These are phyloP conservation scores for Phialophora chinensis DNA, from an alignment of 2,329 filamentous ascomycete genomes.

Conservation along the genomic window DNA sequence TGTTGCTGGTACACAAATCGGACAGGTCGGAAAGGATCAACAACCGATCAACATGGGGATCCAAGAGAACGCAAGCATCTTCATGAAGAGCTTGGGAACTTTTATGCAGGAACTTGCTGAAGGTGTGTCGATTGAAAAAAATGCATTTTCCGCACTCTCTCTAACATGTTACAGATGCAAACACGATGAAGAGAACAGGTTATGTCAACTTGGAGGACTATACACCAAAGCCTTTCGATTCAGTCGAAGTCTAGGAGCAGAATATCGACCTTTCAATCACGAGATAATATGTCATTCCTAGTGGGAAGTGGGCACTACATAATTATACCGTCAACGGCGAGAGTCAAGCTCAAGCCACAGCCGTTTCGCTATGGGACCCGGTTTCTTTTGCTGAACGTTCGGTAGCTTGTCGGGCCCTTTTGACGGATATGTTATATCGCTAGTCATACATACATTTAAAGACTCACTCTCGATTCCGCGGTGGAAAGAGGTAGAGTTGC, in stretches of 20 bases:
- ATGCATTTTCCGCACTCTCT: not conserved
- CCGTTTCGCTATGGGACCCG: too few species aligned
- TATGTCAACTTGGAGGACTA: slow-evolving; percentile 11
- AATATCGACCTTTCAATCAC: not conserved
- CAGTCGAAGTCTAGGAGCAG: slow-evolving; percentile 3
- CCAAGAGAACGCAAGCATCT: slow-evolving; percentile 10
- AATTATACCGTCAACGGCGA: too few species aligned
- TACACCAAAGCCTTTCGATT: slow-evolving; percentile 6
- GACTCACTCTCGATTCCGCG: too few species aligned
- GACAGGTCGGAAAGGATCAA: slow-evolving; percentile 59
- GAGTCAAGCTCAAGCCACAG: too few species aligned
- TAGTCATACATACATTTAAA: too few species aligned
- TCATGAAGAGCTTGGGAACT: slow-evolving; percentile 9
- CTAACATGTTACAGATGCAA: slow-evolving; percentile 8
- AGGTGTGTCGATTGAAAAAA: not conserved
- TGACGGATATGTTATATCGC: too few species aligned
- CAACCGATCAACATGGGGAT: slow-evolving; percentile 49
- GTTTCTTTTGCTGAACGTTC: too few species aligned
- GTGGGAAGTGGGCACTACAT: not conserved
- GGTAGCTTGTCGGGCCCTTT: too few species aligned
- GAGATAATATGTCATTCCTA: not conserved
- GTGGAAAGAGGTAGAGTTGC: not conserved
- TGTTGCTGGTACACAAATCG: slow-evolving; percentile 59
- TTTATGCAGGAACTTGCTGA: slow-evolving; percentile 11
- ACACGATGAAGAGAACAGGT: slow-evolving; percentile 6